Base-by-base conservation (phyloP, 768 basidiomycete species). In the Fistulinella prunicolor region DNA sequence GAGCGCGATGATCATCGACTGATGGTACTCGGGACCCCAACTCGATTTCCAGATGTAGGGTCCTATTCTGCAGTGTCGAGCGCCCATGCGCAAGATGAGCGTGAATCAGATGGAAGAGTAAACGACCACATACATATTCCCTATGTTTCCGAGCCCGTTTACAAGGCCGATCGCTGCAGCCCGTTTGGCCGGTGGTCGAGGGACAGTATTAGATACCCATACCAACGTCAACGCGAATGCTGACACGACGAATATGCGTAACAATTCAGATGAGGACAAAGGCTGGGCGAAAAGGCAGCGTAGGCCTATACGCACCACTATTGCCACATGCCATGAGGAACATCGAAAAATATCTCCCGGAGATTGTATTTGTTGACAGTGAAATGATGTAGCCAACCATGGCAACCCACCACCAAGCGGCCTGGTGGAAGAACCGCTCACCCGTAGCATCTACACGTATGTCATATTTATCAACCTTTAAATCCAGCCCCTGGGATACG, bases 251-350 rank as follows among this genome's bases (percentile, higher is more conserved):
- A n/a, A n/a, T n/a, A n/a, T n/a, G n/a, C n/a, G n/a, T n/a, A n/a
- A n/a, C n/a, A n/a, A n/a, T n/a, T n/a, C n/a, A n/a, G n/a, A n/a
- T n/a, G n/a, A n/a, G n/a, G n/a, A n/a, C n/a, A n/a, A n/a, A n/a
- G n/a, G n/a, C n/a, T n/a, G 39, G 12, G 26, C 6, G 26, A 28
- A 6, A 10, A 10, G 26, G 26, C 9, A n/a, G 5, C 6, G 20
- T 44, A n/a, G 19, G 16, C 9, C 4, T 4, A 21, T 4, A 46
- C 64, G 24, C 38, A 68, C 76, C 75, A 5, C 65, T 64, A 52
- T 77, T 78, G 39, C 83, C 82, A 43, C 65, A 64, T 0, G 83
- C 74, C 81, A 86, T 83, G 26, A 85, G 67, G 64, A 84, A 84
- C 62, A 85, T 64, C 1, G 80, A 73, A 23, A 84, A 69, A 53